Evolutionary conservation across 2,329 filamentous ascomycete genomes (phyloP).

Genomic region (Cercospora sp.): DNA sequence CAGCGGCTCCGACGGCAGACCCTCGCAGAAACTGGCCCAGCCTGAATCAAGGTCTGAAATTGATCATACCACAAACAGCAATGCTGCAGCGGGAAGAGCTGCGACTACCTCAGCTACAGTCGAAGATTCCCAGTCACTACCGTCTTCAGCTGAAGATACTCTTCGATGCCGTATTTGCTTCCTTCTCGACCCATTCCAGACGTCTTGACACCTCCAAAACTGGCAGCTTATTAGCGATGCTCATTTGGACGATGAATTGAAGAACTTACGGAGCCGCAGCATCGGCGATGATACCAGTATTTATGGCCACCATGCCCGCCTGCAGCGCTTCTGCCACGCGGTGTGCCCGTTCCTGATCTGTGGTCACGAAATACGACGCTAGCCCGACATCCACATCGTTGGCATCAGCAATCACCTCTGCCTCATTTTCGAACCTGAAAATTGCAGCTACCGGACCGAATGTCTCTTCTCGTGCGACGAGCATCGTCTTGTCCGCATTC

Average conservation of each 20-base stretch:
- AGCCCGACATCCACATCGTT: conserved; percentile 83
- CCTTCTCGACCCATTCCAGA: conserved; percentile 55
- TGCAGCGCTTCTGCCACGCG: conserved; percentile 68
- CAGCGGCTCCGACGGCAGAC: neutral
- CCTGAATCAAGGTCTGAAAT: neutral
- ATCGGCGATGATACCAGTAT: conserved; percentile 44
- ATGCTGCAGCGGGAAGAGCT: neutral
- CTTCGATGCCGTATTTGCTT: conserved; percentile 51
- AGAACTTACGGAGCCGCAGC: neutral
- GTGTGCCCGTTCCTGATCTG: conserved; percentile 59
- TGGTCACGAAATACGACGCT: conserved; percentile 88
- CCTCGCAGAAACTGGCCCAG: neutral
- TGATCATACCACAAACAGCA: neutral
- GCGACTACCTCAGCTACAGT: neutral
- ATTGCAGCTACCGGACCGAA: conserved; percentile 92
- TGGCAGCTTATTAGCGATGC: neutral
- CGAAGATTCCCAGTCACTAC: conserved; percentile 19
- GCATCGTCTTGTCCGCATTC: conserved; percentile 83
- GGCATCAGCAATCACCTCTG: conserved; percentile 80
- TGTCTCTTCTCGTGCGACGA: conserved; percentile 82
- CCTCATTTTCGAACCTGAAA: conserved; percentile 84
- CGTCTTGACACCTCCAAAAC: conserved; percentile 51
- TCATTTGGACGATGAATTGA: neutral
- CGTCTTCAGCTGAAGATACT: conserved; percentile 51
- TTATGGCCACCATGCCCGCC: conserved; percentile 75